Base-by-base conservation (phyloP, 257 asterid genomes). In the Agastache rugosa region DNA sequence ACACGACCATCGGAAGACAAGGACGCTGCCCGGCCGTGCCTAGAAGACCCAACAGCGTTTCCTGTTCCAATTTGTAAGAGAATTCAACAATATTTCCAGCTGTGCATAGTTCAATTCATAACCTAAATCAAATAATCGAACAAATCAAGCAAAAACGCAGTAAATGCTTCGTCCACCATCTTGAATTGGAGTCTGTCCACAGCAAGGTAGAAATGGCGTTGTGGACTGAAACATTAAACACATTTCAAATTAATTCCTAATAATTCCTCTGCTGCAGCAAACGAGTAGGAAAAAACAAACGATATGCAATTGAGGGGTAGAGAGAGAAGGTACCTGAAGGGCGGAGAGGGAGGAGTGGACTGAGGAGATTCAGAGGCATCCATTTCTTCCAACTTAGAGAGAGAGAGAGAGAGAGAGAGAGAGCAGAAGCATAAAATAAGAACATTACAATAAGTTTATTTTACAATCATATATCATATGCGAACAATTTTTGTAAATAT, bases 141-240 rank as follows among this genome's bases (percentile, higher is more conserved):
- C 1, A 29, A 65, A 2, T 5, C 5, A 14, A 47, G 4, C 1
- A 25, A 27, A 14, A 16, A 62, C 16, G 45, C 15, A 51, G 20
- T 0, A 37, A 27, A 19, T 34, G 73, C 25, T 54, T 71, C 69
- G 20, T 6, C 8, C 27, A 93, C 98, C 96, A 90, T 89, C 79
- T 92, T 94, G 92, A 88, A 94, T 37, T 89, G 93, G 60, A 80
- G 75, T 55, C 97, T 83, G 63, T 94, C 99, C 63, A 94, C 97
- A 56, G 99, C 99, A 27, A 92, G 97, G 81, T 92, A 94, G 83
- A 87, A 92, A 83, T 94, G 99, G 81, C 96, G 89, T 55, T 89
- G 96, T n/a, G 83, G 92, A 60, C 91, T 93, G 92, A 79, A 74
- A 75, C 71, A 19, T 58, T 47, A 34, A 66, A 60, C 15, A 45